Evolutionary conservation across 345 rosid genomes (phyloP).

Genomic region (Eucalyptus marginata): DNA sequence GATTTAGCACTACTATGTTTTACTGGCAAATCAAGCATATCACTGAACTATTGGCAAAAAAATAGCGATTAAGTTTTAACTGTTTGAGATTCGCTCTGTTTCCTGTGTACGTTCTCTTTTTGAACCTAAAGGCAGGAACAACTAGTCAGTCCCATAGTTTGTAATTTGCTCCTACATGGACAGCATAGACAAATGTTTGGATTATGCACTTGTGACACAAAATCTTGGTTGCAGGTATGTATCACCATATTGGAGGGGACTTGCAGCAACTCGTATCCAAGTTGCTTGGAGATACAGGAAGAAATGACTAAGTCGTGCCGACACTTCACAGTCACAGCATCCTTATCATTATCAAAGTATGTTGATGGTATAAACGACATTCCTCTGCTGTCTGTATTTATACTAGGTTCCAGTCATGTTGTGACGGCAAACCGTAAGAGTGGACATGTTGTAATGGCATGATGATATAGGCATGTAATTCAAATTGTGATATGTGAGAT

Average conservation of each 20-base stretch:
- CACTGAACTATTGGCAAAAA: neutral
- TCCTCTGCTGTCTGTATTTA: neutral
- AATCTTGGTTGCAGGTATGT: slow-evolving; percentile 34
- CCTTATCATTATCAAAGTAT: neutral
- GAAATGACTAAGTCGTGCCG: slow-evolving; percentile 15
- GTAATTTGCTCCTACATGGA: neutral
- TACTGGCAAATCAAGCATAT: neutral
- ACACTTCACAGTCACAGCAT: neutral
- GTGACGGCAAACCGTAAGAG: neutral
- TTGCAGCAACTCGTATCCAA: slow-evolving; percentile 58
- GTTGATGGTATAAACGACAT: neutral
- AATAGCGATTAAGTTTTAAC: neutral
- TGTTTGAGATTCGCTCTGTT: neutral
- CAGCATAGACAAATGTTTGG: neutral
- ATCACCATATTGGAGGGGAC: slow-evolving; percentile 67
- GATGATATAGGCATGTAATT: neutral
- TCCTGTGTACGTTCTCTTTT: neutral
- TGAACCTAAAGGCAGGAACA: neutral
- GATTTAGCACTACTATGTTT: neutral
- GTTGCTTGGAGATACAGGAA: slow-evolving; percentile 82
- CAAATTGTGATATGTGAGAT: neutral
- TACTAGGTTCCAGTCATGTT: neutral
- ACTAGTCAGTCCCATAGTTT: neutral
- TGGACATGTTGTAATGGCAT: neutral
- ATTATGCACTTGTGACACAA: neutral